A percentile compares a stretch with the other conserved stretches of the same genome.
Evolutionary conservation across 352 stramenopile genomes (phyloP).

Genomic region (Globisporangium nunn): DNA sequence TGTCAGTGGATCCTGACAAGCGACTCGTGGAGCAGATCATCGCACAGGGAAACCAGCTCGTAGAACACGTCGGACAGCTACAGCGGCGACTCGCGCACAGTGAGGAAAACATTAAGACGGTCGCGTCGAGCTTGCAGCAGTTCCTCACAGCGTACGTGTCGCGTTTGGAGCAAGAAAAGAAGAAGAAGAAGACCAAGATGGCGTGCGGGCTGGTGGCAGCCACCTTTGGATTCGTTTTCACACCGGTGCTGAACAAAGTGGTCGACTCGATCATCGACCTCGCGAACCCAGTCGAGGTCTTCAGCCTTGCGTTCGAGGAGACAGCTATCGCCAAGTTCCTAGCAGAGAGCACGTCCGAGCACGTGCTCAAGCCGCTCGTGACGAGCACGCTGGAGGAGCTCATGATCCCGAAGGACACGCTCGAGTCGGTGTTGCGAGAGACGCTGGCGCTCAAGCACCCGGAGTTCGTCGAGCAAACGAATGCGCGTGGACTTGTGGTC

Average conservation of each 20-base stretch:
- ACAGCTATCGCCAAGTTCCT: conserved; percentile 6
- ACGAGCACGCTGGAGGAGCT: conserved; percentile 4
- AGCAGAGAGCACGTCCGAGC: not conserved
- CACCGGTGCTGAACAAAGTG: conserved; percentile 18
- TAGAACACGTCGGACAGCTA: not conserved
- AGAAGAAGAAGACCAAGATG: conserved; percentile 17
- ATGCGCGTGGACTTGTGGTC: not conserved
- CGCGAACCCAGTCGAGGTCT: conserved; percentile 18
- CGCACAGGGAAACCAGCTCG: not conserved
- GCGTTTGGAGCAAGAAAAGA: conserved; percentile 14
- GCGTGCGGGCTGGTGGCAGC: conserved; percentile 15
- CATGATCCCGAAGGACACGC: conserved; percentile 7
- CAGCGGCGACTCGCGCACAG: not conserved
- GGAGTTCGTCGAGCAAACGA: conserved; percentile 10
- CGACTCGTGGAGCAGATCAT: not conserved
- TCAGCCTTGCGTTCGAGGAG: conserved; percentile 12
- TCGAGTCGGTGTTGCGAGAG: conserved; percentile 16
- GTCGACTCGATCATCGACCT: conserved; percentile 21
- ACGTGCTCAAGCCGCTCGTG: conserved; percentile 3
- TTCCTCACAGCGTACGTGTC: conserved; percentile 11
- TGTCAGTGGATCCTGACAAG: not conserved
- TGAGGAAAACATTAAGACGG: conserved; percentile 14
- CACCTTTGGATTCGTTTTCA: conserved; percentile 16
- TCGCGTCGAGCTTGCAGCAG: conserved; percentile 12
- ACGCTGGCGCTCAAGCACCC: conserved; percentile 15